Conservation (phyloP, 345 rosid species). For the Dovyalis caffra region DNA sequence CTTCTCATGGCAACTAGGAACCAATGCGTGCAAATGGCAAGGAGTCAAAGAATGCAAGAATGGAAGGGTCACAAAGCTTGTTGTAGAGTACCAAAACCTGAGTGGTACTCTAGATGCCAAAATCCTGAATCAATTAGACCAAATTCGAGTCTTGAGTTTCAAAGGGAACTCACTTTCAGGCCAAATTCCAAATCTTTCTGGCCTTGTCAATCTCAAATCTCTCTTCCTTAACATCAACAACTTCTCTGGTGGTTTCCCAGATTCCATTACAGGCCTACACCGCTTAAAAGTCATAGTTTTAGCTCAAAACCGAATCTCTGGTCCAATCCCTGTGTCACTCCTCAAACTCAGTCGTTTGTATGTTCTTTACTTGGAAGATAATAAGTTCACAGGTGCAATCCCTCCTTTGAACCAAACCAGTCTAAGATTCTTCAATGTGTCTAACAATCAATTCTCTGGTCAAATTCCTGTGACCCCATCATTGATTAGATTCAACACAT, state of each 20-base stretch:
- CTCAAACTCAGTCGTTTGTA: slow-evolving; percentile 59
- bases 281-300: slow-evolving; percentile 68
- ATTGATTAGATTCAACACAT: slow-evolving; percentile 60
- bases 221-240: slow-evolving; percentile 66
- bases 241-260: slow-evolving; percentile 75
- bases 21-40: slow-evolving; percentile 62
- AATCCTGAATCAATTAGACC: slow-evolving; percentile 62
- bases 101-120: slow-evolving; percentile 53
- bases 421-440: slow-evolving; percentile 80
- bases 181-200: slow-evolving; percentile 58
- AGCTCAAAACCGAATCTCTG: slow-evolving; percentile 58
- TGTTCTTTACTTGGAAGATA: slow-evolving; percentile 58
- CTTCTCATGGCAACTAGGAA: slow-evolving; percentile 54
- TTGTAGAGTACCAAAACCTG: slow-evolving; percentile 65
- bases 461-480: slow-evolving; percentile 65
- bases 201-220: slow-evolving; percentile 74
- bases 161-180: slow-evolving; percentile 84
- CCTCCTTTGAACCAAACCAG: slow-evolving; percentile 80
- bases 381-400: slow-evolving; percentile 53
- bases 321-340: slow-evolving; percentile 59
- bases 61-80: slow-evolving; percentile 83
- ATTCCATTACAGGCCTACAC: slow-evolving; percentile 58
- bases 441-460: slow-evolving; percentile 71
- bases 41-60: slow-evolving; percentile 72
- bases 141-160: slow-evolving; percentile 85